Evolutionary conservation across 2,329 filamentous ascomycete species (phyloP), one percentile per base, ranked within the genome.

Genomic region (Dothidotthia symphoricarpi): DNA sequence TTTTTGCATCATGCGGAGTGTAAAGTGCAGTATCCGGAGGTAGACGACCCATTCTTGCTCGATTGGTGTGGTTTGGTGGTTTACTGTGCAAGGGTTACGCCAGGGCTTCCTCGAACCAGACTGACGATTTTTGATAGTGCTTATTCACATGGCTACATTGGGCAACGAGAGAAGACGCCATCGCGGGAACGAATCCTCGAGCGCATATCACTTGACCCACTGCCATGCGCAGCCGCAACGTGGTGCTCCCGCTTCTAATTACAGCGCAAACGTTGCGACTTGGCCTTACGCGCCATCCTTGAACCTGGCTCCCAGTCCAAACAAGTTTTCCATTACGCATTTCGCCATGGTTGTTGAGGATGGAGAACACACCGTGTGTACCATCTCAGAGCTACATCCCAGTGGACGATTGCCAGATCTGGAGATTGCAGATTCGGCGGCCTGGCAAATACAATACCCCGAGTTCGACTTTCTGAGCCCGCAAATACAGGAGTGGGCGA

Each of bases 341-440:
- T 71, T 73, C 27, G 57, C 61, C 36, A 70, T 74, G 64, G 62
- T 67, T 24, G 65, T 71, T 15, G 64, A 67, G 36, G 63, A 61
- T 14, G 61, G 60, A 6, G 47, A 57, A 17, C 47, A 55, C 10
- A 55, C 54, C 2, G 43, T 70, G 16, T 69, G 72, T 43, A 65
- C 55, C n/a, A 69, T 70, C 36, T 69, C 68, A 0, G 53, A 57
- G 29, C 55, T 67, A 6, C 52, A 59, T 10, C 43, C 55, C 10
- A 46, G 51, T 13, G 55, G 66, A 2, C 45, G 59, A 17, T 53
- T 57, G 1, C 41, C 41, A 11, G 64, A 68, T 25, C 27, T 66
- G 10, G 49, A 61, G 15, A 45, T 68, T n/a, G 46, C 50, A 12
- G 61, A 67, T 36, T 58, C 49, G 30, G 45, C 45, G 9, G 56